Evolutionary conservation across 768 basidiomycete species (phyloP).

Genomic region (Kwoniella sp.): DNA sequence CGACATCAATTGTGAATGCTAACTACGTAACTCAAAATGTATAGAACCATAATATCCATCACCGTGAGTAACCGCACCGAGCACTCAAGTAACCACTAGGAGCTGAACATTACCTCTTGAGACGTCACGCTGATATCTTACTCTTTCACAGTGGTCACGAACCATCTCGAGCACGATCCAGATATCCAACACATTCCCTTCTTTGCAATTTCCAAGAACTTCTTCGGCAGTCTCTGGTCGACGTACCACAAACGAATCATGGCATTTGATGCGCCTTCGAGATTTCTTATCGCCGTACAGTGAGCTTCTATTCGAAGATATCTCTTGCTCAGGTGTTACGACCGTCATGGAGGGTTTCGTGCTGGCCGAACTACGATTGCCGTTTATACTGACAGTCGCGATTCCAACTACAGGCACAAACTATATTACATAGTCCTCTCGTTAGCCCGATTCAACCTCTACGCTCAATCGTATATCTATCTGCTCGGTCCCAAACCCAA

Average conservation of each 20-base stretch:
- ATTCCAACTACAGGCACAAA: slow-evolving; percentile 64
- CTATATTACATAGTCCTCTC: slow-evolving; percentile 88
- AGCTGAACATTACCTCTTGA: too few relatives aligned
- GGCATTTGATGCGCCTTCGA: slow-evolving; percentile 71
- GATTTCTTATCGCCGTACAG: slow-evolving; percentile 71
- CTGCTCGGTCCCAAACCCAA: slow-evolving; percentile 61
- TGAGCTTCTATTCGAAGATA: slow-evolving; percentile 35
- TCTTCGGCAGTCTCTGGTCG: slow-evolving; percentile 83
- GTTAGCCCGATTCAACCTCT: slow-evolving; percentile 93
- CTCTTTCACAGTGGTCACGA: slow-evolving; percentile 75
- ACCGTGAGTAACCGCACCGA: slow-evolving; percentile 65
- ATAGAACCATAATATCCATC: slow-evolving; percentile 84
- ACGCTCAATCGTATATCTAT: slow-evolving; percentile 78
- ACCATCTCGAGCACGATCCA: slow-evolving; percentile 88
- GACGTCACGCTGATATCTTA: slow-evolving; percentile 1
- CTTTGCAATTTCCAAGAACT: slow-evolving; percentile 85
- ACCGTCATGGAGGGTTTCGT: too few relatives aligned
- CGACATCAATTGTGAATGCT: too few relatives aligned
- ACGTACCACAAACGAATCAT: slow-evolving; percentile 92
- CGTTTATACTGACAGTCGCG: background rate
- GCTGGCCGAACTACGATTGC: too few relatives aligned
- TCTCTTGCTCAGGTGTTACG: too few relatives aligned
- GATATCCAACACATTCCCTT: slow-evolving; percentile 74
- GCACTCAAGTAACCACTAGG: too few relatives aligned
- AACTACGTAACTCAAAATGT: too few relatives aligned